Percentiles rank a stretch among this genome's conserved stretches.
These are phyloP conservation scores for Fusarium xylarioides DNA, from an alignment of 2,329 filamentous ascomycete species.

Conservation along the genomic window DNA sequence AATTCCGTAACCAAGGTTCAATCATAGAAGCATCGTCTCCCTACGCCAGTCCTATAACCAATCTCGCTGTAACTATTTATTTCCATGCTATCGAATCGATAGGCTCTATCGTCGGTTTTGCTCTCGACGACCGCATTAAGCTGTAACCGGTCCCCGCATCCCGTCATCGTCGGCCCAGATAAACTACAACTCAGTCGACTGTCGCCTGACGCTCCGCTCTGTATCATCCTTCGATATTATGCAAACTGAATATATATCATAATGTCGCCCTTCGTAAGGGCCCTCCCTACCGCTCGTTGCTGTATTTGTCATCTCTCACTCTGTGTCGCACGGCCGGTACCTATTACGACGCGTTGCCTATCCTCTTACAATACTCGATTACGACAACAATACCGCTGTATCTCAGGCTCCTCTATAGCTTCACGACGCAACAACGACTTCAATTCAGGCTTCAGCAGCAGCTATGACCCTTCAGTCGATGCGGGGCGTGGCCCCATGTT, in stretches of 20 bases:
- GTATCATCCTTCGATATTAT: constrained; percentile 31
- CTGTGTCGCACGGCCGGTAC: constrained; percentile 2
- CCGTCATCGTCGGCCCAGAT: constrained; percentile 37
- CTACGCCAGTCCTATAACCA: neutral
- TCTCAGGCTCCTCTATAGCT: constrained; percentile 36
- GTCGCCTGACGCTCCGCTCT: constrained; percentile 26
- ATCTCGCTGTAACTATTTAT: neutral
- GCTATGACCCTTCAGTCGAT: constrained; percentile 65
- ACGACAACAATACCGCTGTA: constrained; percentile 39
- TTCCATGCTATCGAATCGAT: constrained; percentile 9
- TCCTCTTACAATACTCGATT: neutral
- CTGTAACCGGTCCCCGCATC: constrained; percentile 37
- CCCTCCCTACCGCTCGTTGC: constrained; percentile 27
- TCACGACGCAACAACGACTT: constrained; percentile 59
- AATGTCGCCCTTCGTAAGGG: constrained; percentile 42
- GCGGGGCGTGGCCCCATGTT: constrained; percentile 68
- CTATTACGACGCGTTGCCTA: constrained; percentile 1
- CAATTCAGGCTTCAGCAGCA: constrained; percentile 66
- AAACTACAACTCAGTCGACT: constrained; percentile 30
- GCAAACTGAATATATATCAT: constrained; percentile 27
- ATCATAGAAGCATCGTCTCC: neutral
- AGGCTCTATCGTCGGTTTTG: constrained; percentile 19
- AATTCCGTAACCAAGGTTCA: neutral
- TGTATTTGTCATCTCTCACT: constrained; percentile 19
- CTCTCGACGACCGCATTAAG: constrained; percentile 27